Percentiles rank a stretch among this genome's conserved stretches.
These are phyloP conservation scores for Filobasidium floriforme DNA, from an alignment of 768 basidiomycete species.

Conservation along the genomic window DNA sequence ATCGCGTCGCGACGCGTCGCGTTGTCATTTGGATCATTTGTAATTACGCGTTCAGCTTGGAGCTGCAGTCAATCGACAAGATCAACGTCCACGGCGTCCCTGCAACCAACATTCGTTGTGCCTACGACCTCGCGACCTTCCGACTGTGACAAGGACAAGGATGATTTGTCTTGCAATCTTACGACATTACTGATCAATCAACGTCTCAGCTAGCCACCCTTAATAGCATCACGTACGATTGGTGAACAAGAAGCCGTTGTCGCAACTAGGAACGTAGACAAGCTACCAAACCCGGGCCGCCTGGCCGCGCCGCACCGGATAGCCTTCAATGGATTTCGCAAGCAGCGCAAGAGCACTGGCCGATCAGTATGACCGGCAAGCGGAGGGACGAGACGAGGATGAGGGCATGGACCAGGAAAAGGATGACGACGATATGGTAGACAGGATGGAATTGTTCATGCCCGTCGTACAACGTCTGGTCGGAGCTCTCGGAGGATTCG, in stretches of 20 bases:
- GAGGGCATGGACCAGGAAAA: constrained; percentile 20
- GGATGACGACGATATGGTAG: constrained; percentile 19
- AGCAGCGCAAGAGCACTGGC: not conserved
- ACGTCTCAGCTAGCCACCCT: too few relatives aligned
- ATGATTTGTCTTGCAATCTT: not conserved
- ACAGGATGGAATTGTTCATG: constrained; percentile 37
- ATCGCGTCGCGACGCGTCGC: constrained; percentile 5
- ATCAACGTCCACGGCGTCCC: too few relatives aligned
- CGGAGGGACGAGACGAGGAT: constrained; percentile 1
- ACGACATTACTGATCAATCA: not conserved
- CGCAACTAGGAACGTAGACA: too few relatives aligned
- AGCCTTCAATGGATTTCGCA: not conserved
- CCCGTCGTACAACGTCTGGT: constrained; percentile 44
- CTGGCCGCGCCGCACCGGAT: too few relatives aligned
- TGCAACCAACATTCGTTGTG: too few relatives aligned
- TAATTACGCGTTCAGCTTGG: constrained; percentile 2
- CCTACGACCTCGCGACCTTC: too few relatives aligned
- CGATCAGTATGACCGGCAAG: constrained; percentile 8
- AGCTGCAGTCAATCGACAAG: not conserved
- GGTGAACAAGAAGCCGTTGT: too few relatives aligned
- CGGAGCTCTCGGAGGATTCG: constrained; percentile 45
- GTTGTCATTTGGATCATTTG: not conserved
- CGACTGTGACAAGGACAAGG: too few relatives aligned
- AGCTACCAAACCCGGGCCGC: too few relatives aligned
- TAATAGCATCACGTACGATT: too few relatives aligned